phyloP scores from a whole-genome alignment of 169 alveolate species.

The Hammondia hammondi region DNA sequence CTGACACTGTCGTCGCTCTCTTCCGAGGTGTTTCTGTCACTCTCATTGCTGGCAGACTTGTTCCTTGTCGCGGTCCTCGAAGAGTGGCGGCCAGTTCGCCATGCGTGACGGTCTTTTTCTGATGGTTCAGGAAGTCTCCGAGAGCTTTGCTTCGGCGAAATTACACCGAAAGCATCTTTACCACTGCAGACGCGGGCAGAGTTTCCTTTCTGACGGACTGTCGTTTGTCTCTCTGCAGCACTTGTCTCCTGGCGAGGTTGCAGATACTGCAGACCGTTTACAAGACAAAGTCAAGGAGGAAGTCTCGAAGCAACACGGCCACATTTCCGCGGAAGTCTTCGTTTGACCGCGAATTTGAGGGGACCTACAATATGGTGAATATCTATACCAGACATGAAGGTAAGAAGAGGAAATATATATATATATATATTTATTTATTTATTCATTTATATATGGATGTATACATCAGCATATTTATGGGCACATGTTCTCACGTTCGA shows the following conservation, averaged over 20 bases:
- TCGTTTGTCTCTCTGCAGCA: not conserved
- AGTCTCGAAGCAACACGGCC: not conserved
- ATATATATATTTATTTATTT: not conserved
- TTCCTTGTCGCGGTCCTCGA: no score
- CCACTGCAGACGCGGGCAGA: no score
- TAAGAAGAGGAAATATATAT: not conserved
- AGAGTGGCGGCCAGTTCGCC: no score
- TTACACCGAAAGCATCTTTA: no score
- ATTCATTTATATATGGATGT: not conserved
- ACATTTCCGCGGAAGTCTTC: not conserved
- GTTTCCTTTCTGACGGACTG: no score
- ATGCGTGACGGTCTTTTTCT: no score
- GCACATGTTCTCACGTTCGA: no score
- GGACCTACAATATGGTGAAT: constrained; percentile 57
- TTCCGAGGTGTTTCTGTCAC: no score
- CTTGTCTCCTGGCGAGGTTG: constrained; percentile 55
- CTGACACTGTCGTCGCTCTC: no score
- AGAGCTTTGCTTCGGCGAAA: no score
- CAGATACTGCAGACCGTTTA: constrained; percentile 35
- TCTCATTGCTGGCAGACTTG: no score
- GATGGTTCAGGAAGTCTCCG: no score
- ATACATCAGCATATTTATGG: not conserved
- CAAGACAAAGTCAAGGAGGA: not conserved
- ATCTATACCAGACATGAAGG: constrained; percentile 43
- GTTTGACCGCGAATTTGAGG: constrained; percentile 15